These are phyloP conservation scores for Acorus calamus DNA, from an alignment of 106 monocot genomes.

Conservation along the genomic window DNA sequence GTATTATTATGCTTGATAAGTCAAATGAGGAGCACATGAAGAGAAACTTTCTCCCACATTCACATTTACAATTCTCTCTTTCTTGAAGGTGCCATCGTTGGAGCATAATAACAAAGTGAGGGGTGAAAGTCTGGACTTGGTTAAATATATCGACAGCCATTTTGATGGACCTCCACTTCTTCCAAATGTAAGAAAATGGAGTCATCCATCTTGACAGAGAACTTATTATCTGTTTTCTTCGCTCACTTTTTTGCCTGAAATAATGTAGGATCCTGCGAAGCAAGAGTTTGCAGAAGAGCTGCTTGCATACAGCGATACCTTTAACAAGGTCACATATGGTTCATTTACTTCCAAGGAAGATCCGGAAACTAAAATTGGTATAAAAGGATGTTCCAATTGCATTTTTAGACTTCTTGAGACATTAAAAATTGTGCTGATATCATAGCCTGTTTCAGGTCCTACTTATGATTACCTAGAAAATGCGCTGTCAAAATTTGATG, in stretches of 20 bases:
- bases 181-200: constrained; percentile 16
- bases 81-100: constrained; percentile 25
- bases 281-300: constrained; percentile 67
- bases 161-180: constrained; percentile 27
- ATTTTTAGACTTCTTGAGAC: background rate
- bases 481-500: constrained; percentile 52
- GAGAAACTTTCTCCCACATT: no score
- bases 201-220: background rate
- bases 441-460: constrained; percentile 25
- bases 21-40: no score
- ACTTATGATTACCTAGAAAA: constrained; percentile 64
- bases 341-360: constrained; percentile 39
- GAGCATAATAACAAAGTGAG: constrained; percentile 34
- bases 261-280: constrained; percentile 63
- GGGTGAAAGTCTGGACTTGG: constrained; percentile 29
- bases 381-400: background rate
- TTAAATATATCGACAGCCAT: constrained; percentile 25
- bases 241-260: background rate
- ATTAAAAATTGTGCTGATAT: background rate
- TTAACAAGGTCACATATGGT: constrained; percentile 24
- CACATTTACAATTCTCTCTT: no score
- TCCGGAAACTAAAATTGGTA: constrained; percentile 51
- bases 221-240: background rate
- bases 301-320: constrained; percentile 46
- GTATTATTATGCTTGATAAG: no score